A percentile compares a stretch with the other conserved stretches of the same genome.
Evolutionary conservation across 2,329 filamentous ascomycete species (phyloP).

Genomic region (Aspergillus intermedius): DNA sequence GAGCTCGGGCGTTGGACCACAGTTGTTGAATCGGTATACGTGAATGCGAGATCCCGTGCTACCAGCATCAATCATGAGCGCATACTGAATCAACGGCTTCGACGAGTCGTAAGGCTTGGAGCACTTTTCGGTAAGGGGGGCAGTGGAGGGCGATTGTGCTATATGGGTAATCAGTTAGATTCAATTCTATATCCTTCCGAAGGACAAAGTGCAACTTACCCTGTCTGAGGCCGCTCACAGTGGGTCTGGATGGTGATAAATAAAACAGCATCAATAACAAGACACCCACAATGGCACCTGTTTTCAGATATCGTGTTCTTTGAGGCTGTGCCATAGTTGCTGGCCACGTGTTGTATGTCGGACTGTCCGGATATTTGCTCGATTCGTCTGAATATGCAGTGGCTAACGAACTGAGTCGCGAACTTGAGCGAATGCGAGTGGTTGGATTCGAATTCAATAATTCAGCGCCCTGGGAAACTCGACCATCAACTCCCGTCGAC

Average conservation of each 20-base stretch:
- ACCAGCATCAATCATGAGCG: constrained; percentile 96
- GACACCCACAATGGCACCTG: constrained; percentile 53
- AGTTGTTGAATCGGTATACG: constrained; percentile 99
- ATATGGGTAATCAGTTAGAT: constrained; percentile 1
- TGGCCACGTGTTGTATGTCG: constrained; percentile 29
- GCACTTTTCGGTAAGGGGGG: constrained; percentile 65
- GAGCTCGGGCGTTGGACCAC: constrained; percentile 86
- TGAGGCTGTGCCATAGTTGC: constrained; percentile 57
- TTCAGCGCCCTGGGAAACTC: constrained; percentile 46
- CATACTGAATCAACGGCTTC: constrained; percentile 94
- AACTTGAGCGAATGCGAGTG: constrained; percentile 49
- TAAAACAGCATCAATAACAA: constrained; percentile 54
- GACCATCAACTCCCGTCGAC: constrained; percentile 50
- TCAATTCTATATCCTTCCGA: background rate
- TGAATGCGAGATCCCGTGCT: constrained; percentile 97
- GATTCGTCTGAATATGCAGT: constrained; percentile 44
- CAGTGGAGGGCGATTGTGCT: constrained; percentile 20
- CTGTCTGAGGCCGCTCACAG: constrained; percentile 16
- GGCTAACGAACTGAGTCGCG: constrained; percentile 39
- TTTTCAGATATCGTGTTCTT: constrained; percentile 55
- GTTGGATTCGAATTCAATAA: constrained; percentile 43
- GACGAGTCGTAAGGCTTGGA: constrained; percentile 74
- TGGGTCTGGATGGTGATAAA: constrained; percentile 38
- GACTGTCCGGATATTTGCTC: constrained; percentile 35
- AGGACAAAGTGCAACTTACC: constrained; percentile 13